Evolutionary conservation across 208 protist genomes (phyloP), one percentile per base, ranked within the genome.

Genomic region (Strigomonas galati): DNA sequence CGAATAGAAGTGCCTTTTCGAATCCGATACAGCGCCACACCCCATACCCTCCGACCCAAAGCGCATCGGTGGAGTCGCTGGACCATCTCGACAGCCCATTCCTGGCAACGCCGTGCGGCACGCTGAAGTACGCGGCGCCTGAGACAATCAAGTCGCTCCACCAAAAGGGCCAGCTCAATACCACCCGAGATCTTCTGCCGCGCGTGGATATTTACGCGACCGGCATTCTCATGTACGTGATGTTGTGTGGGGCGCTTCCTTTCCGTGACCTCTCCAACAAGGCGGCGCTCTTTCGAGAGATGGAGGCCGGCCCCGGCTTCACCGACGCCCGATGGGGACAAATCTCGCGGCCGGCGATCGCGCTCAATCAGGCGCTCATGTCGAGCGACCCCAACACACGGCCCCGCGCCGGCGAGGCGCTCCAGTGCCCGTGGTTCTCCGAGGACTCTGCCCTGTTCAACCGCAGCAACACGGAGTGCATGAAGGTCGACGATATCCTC

Each of bases 91-190:
- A 93, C 65, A 93, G 87, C 63, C 87, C 90, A 9, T 75, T 95
- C 31, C 68, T 92, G 32, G 77, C 87, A 0, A 95, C 90, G 6
- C 90, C 90, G 26, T 95, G 90, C 65, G 90, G 90, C 1, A 95
- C 90, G 15, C 59, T 95, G 15, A 82, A 85, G 58, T 95, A 95
- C 71, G 84, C 85, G 2, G 87, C 90, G 0, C 90, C 90, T 7
- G 87, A 95, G 60, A 90, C 87, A 2, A 78, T 95, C n/a, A 69
- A 82, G 61, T 90, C 74, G 44, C 71, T 87, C 32, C 48, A 71
- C 59, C 75, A 91, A 51, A 81, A 72, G 31, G 57, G 67, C 12
- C 81, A 83, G 66, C 68, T 92, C 14, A 46, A 76, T 21, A 93
- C 90, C 0, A 95, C 87, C 10, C 65, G 72, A 19, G 70, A 78